Evolutionary conservation across 2,329 filamentous ascomycete genomes (phyloP), one percentile per base, ranked within the genome.

Genomic region (Calonectria henricotiae): DNA sequence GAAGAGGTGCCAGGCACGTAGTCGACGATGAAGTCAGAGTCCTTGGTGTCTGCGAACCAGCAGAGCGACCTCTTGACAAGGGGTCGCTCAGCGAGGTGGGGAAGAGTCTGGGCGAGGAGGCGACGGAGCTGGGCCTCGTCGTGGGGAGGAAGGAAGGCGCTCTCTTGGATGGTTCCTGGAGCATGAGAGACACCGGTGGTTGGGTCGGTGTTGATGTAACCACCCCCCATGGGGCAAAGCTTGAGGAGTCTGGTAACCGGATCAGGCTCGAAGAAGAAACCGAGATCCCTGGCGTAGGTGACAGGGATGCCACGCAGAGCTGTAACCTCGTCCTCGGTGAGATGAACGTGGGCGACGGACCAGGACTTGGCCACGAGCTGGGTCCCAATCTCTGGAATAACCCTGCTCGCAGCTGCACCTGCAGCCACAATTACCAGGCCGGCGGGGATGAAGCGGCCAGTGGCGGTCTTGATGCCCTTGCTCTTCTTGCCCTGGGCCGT

Each of bases 221-320:
- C 90, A 0, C 85, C 87, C 2, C 89, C 89, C 77, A 88, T 85
- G 0, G 89, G 88, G 73, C 89, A 91, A 11, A 92, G 75, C 80
- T 92, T 92, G 49, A 92, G 80, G 5, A 91, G 78, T 25, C 86
- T 85, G 0, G 89, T 91, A 70, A 85, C 83, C 0, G 84, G 86
- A 72, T 92, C 90, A 0, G 90, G 89, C 78, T 92, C 90, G 68
- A 92, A 92, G 80, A 90, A 89, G 82, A 92, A 92, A 0, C 89
- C 89, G 0, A 91, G 80, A 70, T 92, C 90, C 2, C 90, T 85
- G 1, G 87, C 86, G 63, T 91, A 90, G 0, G 87, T 89, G 0
- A 91, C 88, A 0, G 90, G 90, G 12, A 92, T 89, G 2, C 88
- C 87, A 2, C 86, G 85, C 1, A 92, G 84, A 5, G 80, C 80